Evolutionary conservation across 345 rosid genomes (phyloP).

Genomic region (Linum tenue): DNA sequence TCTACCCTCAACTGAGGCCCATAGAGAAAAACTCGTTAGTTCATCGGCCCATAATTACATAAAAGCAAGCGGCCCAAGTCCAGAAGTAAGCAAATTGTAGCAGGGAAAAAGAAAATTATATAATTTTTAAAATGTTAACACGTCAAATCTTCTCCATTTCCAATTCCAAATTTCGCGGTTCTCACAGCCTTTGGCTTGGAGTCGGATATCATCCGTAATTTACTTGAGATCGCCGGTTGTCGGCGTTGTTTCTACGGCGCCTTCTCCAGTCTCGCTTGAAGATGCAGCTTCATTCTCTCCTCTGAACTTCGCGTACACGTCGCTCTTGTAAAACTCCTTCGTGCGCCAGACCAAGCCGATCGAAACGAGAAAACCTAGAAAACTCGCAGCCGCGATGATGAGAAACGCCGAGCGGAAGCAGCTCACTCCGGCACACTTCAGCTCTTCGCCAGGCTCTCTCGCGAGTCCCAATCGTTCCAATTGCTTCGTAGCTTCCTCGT

Average conservation of each 20-base stretch:
- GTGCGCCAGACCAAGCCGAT: conserved; percentile 17
- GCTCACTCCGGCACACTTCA: conserved; percentile 15
- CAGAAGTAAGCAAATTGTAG: too few relatives aligned
- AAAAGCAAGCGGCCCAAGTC: too few relatives aligned
- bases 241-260: conserved; percentile 8
- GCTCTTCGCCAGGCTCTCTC: conserved; percentile 13
- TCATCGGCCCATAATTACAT: too few relatives aligned
- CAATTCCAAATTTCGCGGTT: background rate
- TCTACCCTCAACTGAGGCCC: too few relatives aligned
- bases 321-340: conserved; percentile 14
- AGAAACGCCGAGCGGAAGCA: conserved; percentile 15
- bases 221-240: background rate
- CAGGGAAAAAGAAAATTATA: too few relatives aligned
- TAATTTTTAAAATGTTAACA: background rate
- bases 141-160: conserved; percentile 8
- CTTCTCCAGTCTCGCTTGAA: background rate
- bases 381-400: conserved; percentile 10
- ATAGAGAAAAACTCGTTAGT: too few relatives aligned
- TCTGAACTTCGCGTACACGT: conserved; percentile 20
- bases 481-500: conserved; percentile 19
- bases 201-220: background rate
- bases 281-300: conserved; percentile 3
- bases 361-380: conserved; percentile 11
- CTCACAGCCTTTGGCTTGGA: background rate
- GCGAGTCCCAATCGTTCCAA: conserved; percentile 14